phyloP scores from a whole-genome alignment of 2,329 filamentous ascomycete genomes.

The Hypoxylon sp. region DNA sequence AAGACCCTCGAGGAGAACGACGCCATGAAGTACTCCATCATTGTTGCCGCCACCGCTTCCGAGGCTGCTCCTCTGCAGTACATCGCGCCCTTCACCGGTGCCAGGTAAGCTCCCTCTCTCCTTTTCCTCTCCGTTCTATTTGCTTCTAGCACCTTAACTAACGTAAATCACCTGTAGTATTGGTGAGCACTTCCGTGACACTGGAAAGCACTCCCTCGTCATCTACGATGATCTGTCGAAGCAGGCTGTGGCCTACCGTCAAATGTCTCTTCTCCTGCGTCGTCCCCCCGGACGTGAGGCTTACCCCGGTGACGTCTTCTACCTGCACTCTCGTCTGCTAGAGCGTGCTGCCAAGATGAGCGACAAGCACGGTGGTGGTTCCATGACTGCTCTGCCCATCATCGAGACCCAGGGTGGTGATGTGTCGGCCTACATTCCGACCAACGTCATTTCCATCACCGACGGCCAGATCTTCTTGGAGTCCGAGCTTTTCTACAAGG shows the following conservation, averaged over 20 bases:
- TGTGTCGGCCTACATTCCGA: slow-evolving; percentile 99
- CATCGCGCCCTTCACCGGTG: slow-evolving; percentile 89
- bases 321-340: slow-evolving; percentile 98
- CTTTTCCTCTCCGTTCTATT: not conserved
- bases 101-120: slow-evolving; percentile 32
- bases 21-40: slow-evolving; percentile 95
- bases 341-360: slow-evolving; percentile 99
- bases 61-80: slow-evolving; percentile 96
- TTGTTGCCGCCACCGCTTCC: slow-evolving; percentile 95
- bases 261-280: slow-evolving; percentile 98
- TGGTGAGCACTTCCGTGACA: slow-evolving; percentile 81
- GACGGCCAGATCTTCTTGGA: slow-evolving; percentile 99
- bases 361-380: slow-evolving; percentile 92
- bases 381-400: slow-evolving; percentile 94
- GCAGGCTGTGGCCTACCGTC: slow-evolving; percentile 97
- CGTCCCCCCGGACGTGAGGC: slow-evolving; percentile 99
- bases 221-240: slow-evolving; percentile 96
- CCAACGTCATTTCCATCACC: slow-evolving; percentile 99
- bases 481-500: slow-evolving; percentile 99
- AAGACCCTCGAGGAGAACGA: slow-evolving; percentile 99
- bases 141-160: no score
- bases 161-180: no score
- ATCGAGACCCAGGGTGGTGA: slow-evolving; percentile 99
- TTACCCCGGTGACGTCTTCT: slow-evolving; percentile 99
- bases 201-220: slow-evolving; percentile 86